Base-by-base conservation (phyloP, 1,284 basidiomycete genomes). In the Marasmius sp. region DNA sequence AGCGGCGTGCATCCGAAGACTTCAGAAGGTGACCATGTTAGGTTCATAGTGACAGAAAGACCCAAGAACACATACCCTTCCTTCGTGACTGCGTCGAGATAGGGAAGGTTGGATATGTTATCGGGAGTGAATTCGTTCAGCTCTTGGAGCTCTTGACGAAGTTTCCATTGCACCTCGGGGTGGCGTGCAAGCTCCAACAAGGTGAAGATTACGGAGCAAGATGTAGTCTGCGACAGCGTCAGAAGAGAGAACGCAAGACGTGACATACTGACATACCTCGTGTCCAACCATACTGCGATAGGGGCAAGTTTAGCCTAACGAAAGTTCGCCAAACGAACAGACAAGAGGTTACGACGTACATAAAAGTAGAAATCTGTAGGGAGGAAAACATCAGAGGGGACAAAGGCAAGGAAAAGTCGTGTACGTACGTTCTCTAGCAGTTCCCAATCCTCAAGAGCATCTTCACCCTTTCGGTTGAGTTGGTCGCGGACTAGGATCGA, bases 1-100 rank as follows among this genome's bases (percentile, higher is more conserved):
- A 14, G 78, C 74, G 18, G 80, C 75, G 62, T 77, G 74, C 38
- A 81, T 64, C 36, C 80, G 76, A 6, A 81, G 72, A 6, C 77
- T 75, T 27, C 27, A 27, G 27, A 27, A 27, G 5, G 3, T 11
- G 11, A 6, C 10, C 6, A 52, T 20, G 38, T 43, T 33, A 12
- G 57, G 41, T 39, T 38, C 5, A 62, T 36, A 34, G 34, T 54
- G 41, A 14, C 57, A 37, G 43, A 12, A 20, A 57, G 33, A 51
- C 6, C 18, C n/a, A 18, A 41, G 6, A 36, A 9, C 37, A 58
- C 65, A 53, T 45, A 67, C 68, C 71, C 71, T 66, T 72, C 71
- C 65, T 68, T 69, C 16, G 67, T 63, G 11, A 72, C 69, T 18
- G 70, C 70, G 58, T 72, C 69, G 22, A 72, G 62, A 50, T 64